Evolutionary conservation across 768 basidiomycete species (phyloP), one percentile per base, ranked within the genome.

Genomic region (Hygrocybe punicea): DNA sequence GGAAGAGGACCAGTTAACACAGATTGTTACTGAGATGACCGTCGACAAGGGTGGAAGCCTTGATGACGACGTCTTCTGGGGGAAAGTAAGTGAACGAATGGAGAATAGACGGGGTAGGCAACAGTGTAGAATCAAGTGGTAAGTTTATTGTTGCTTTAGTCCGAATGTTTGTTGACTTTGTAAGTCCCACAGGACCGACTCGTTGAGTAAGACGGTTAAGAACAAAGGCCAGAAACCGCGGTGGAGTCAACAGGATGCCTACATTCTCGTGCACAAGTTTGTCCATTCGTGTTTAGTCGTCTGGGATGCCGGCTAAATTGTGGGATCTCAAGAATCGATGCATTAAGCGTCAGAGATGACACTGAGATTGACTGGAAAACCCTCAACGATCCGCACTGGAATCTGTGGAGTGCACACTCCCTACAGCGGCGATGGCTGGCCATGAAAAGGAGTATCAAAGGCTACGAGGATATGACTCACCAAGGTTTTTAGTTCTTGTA

Each of bases 101-200:
- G 87, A 84, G 37, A 82, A 84, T 21, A 86, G 70, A 48, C 81
- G 91, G 49, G 84, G 85, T 35, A 78, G 91, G 60, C 88, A 91
- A 63, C 91, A 93, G 68, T 93, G 91, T 74, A 80, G 91, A 48
- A 89, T 88, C 44, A 93, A 93, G 81, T 93, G 91, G 90, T 89
- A 58, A 53, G 71, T 40, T 9, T 25, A 39, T 51, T 44, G 44
- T 16, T 4, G n/a, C 24, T 34, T 42, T 40, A 29, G 46, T 59
- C n/a, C 5, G 10, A n/a, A 10, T 53, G 57, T 42, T 10, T 11
- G 13, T 17, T 14, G 19, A 58, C n/a, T 39, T 14, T 42, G 11
- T 19, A 35, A 17, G 10, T 55, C 19, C 29, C 42, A 1, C 58
- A 91, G 89, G 91, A 89, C 86, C 29, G 90, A 92, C 72, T 80